Conservation (phyloP, 2,329 filamentous ascomycete species). For the Bipolaris zeicola region DNA sequence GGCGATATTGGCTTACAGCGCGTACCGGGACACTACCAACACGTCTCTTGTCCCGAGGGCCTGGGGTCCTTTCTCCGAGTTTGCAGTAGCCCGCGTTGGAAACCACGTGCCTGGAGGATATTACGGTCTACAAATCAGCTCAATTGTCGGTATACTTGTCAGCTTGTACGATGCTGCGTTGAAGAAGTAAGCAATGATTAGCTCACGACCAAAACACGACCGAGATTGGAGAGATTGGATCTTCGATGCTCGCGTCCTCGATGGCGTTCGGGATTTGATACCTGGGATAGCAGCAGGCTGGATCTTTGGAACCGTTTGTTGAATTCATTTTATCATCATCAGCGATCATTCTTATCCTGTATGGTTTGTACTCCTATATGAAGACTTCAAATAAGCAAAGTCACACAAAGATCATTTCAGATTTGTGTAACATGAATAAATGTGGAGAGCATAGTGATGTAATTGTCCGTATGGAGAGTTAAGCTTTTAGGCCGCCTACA, state of each 20-base stretch:
- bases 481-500: background rate
- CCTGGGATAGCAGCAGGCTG: constrained; percentile 1
- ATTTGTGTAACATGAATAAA: background rate
- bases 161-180: constrained; percentile 80
- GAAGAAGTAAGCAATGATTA: constrained; percentile 54
- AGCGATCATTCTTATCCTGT: background rate
- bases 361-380: background rate
- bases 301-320: background rate
- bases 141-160: constrained; percentile 69
- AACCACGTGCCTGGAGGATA: constrained; percentile 73
- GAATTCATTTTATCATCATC: background rate
- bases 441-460: background rate
- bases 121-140: constrained; percentile 70
- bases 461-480: background rate
- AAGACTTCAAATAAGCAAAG: background rate
- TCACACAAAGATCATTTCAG: background rate
- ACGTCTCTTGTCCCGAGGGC: constrained; percentile 56
- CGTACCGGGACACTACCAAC: constrained; percentile 62
- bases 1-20: constrained; percentile 78
- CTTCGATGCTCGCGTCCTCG: background rate
- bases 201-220: background rate
- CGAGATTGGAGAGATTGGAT: background rate
- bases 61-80: constrained; percentile 63
- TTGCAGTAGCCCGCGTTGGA: constrained; percentile 67
- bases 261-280: constrained; percentile 8